A percentile compares a stretch with the other conserved stretches of the same genome.
Conservation (phyloP, 805 yeast species). For the Wickerhamomyces pijperi region DNA sequence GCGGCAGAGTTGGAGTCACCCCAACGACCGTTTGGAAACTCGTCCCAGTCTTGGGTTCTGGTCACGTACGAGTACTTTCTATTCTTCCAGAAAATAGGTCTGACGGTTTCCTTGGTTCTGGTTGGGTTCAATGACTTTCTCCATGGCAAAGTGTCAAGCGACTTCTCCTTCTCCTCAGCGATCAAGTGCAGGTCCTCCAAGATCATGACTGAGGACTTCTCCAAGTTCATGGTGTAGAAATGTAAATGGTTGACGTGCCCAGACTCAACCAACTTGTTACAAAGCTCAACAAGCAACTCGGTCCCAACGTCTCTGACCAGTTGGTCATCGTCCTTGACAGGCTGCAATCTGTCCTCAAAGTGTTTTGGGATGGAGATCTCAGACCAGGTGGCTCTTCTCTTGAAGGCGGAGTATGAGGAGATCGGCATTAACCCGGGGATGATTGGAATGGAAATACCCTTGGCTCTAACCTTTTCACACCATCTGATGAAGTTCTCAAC, state of each 20-base stretch:
- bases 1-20: conserved; percentile 98
- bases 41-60: conserved; percentile 93
- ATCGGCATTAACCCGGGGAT: conserved; percentile 99
- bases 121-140: conserved; percentile 77
- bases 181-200: conserved; percentile 61
- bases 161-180: conserved; percentile 14
- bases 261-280: conserved; percentile 55
- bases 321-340: conserved; percentile 83
- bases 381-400: conserved; percentile 94
- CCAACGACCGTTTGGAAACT: conserved; percentile 97
- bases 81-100: conserved; percentile 95
- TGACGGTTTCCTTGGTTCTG: conserved; percentile 68
- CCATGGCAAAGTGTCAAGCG: conserved; percentile 57
- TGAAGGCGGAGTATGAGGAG: conserved; percentile 84
- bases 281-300: conserved; percentile 73
- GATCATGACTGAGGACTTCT: conserved; percentile 80
- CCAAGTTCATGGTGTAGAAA: conserved; percentile 95
- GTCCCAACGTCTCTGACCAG: conserved; percentile 81
- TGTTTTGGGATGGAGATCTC: conserved; percentile 68
- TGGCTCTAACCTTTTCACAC: conserved; percentile 60
- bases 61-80: conserved; percentile 83
- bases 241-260: conserved; percentile 80
- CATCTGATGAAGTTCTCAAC: conserved; percentile 75
- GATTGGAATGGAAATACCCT: conserved; percentile 75
- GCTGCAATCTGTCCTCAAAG: conserved; percentile 60